Conservation (phyloP, 1,139 yeast species). For the Yamadazyma triangularis region DNA sequence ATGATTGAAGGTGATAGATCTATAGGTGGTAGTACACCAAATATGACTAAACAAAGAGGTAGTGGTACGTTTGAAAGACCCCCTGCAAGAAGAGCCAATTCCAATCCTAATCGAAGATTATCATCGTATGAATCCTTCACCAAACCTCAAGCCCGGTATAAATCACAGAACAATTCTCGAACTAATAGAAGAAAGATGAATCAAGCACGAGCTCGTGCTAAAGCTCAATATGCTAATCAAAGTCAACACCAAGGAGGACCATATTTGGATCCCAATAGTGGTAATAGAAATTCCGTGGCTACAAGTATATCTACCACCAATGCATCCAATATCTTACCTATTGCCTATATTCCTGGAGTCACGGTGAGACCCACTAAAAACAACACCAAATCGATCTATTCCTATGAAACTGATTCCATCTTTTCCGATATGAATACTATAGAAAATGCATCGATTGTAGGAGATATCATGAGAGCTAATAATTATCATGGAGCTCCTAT, state of each 20-base stretch:
- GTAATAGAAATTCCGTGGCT: constrained; percentile 45
- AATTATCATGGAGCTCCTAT: constrained; percentile 12
- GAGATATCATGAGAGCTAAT: constrained; percentile 37
- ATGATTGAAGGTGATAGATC: not conserved
- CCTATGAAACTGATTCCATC: constrained; percentile 47
- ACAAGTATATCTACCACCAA: constrained; percentile 62
- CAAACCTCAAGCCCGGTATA: constrained; percentile 25
- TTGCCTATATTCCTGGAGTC: constrained; percentile 93
- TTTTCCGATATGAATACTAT: constrained; percentile 49
- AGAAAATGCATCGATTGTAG: constrained; percentile 53
- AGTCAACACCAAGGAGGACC: constrained; percentile 8
- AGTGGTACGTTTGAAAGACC: constrained; percentile 6
- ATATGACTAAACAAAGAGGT: not conserved
- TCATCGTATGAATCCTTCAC: constrained; percentile 46
- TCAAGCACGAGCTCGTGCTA: constrained; percentile 9
- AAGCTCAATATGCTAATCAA: constrained; percentile 3
- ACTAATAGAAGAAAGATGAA: constrained; percentile 9
- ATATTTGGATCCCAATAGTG: constrained; percentile 21
- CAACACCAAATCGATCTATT: constrained; percentile 44
- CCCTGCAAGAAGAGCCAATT: constrained; percentile 5
- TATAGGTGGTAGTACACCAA: constrained; percentile 1
- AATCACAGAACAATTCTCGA: constrained; percentile 10
- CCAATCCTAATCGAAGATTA: constrained; percentile 22
- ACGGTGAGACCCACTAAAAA: constrained; percentile 56
- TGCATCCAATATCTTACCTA: constrained; percentile 87